Evolutionary conservation across 1,284 basidiomycete genomes (phyloP).

Genomic region (Rhodotorula sp.): DNA sequence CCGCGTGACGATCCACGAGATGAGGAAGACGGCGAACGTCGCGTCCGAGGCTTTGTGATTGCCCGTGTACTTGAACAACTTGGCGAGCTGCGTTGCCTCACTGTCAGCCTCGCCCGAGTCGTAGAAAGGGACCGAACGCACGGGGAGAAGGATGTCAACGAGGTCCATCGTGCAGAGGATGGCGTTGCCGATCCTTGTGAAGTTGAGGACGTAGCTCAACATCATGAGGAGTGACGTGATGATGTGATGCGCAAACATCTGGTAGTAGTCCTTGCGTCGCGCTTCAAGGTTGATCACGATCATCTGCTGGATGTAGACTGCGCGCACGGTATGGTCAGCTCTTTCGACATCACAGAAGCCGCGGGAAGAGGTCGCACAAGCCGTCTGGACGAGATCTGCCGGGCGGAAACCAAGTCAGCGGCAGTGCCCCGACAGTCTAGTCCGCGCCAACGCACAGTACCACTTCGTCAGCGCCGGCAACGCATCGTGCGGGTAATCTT

Average conservation of each 20-base stretch:
- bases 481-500: constrained; percentile 75
- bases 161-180: constrained; percentile 91
- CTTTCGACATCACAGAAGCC: neutral
- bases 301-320: constrained; percentile 82
- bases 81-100: constrained; percentile 64
- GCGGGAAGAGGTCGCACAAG: constrained; percentile 52
- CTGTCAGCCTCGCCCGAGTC: neutral
- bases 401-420: constrained; percentile 11
- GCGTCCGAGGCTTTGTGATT: constrained; percentile 66
- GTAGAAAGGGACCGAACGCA: constrained; percentile 53
- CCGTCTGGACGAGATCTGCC: constrained; percentile 73
- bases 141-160: constrained; percentile 86
- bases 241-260: constrained; percentile 92
- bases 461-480: constrained; percentile 77
- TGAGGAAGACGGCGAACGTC: constrained; percentile 75
- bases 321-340: neutral
- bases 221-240: constrained; percentile 79
- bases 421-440: too few relatives aligned
- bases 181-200: constrained; percentile 81
- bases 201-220: constrained; percentile 75
- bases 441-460: constrained; percentile 57
- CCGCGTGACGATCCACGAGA: constrained; percentile 85
- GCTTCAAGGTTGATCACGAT: constrained; percentile 90
- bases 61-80: constrained; percentile 85
- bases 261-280: constrained; percentile 79